Evolutionary conservation across 1,284 basidiomycete genomes (phyloP).

Genomic region (Trichosporon asahii): DNA sequence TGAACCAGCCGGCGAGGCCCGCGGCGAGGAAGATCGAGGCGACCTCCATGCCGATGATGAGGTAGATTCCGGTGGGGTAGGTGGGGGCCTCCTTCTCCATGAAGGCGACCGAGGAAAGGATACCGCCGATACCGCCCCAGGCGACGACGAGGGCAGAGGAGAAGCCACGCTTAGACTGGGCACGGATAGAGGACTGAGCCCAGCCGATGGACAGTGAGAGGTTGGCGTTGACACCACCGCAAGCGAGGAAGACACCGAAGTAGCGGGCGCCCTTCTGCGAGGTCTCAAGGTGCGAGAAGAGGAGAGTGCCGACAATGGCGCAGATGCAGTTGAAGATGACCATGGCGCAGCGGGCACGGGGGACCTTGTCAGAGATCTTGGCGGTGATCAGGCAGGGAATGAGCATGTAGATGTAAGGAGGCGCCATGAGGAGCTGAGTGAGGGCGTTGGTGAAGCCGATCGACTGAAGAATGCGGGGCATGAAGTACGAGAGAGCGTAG

Average conservation of each 20-base stretch:
- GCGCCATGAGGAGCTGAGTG: slow-evolving; percentile 49
- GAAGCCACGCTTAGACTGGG: slow-evolving; percentile 50
- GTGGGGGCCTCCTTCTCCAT: slow-evolving; percentile 35
- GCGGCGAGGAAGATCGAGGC: slow-evolving; percentile 28
- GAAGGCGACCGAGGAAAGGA: slow-evolving; percentile 46
- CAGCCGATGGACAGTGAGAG: slow-evolving; percentile 43
- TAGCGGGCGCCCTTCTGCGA: slow-evolving; percentile 41
- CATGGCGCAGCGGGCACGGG: slow-evolving; percentile 21
- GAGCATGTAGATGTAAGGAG: slow-evolving; percentile 51
- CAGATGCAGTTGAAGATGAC: slow-evolving; percentile 20
- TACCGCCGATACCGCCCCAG: slow-evolving; percentile 54
- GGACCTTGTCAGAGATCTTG: slow-evolving; percentile 46
- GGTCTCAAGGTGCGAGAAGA: slow-evolving; percentile 22
- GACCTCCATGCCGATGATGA: slow-evolving; percentile 35
- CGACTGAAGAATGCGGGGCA: slow-evolving; percentile 41
- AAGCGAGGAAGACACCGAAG: slow-evolving; percentile 51
- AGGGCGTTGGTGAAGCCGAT: slow-evolving; percentile 30
- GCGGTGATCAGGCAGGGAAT: slow-evolving; percentile 48
- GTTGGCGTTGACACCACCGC: slow-evolving; percentile 42
- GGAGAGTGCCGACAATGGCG: slow-evolving; percentile 20
- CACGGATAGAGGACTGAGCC: slow-evolving; percentile 51
- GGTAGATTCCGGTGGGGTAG: slow-evolving; percentile 30
- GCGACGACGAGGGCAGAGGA: slow-evolving; percentile 49
- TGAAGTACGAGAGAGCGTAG: slow-evolving; percentile 46
- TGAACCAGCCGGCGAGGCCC: slow-evolving; percentile 22